Conservation (phyloP, 768 basidiomycete genomes). For the Macrolepiota albuminosa region DNA sequence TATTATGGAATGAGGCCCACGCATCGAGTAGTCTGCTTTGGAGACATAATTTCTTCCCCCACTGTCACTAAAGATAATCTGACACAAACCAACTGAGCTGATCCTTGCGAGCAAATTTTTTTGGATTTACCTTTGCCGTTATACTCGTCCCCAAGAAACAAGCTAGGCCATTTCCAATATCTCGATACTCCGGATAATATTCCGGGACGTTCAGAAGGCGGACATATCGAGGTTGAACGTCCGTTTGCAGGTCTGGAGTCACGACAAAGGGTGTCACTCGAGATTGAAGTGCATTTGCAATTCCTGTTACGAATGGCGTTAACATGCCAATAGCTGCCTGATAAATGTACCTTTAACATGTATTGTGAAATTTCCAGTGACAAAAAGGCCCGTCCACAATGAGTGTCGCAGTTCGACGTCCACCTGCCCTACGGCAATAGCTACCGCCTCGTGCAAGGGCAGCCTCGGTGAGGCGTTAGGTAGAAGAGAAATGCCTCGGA, state of each 20-base stretch:
- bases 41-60: constrained; percentile 68
- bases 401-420: constrained; percentile 66
- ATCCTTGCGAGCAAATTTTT: neutral
- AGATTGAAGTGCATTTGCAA: constrained; percentile 65
- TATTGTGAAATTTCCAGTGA: constrained; percentile 73
- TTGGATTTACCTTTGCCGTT: constrained; percentile 65
- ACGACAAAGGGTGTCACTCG: constrained; percentile 60
- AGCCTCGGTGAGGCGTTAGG: constrained; percentile 26
- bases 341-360: constrained; percentile 59
- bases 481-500: constrained; percentile 22
- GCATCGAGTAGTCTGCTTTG: constrained; percentile 70
- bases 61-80: constrained; percentile 75
- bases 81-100: neutral
- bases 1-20: constrained; percentile 71
- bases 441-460: constrained; percentile 66
- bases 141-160: constrained; percentile 82
- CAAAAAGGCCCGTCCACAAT: constrained; percentile 75
- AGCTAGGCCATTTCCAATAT: constrained; percentile 76
- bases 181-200: constrained; percentile 87
- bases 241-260: constrained; percentile 60
- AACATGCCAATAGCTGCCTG: neutral
- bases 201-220: constrained; percentile 71
- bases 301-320: constrained; percentile 35
- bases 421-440: constrained; percentile 51
- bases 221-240: constrained; percentile 65